A percentile compares a stretch with the other conserved stretches of the same genome.
Conservation (phyloP, 164 flowering plant species). For the Chimonanthus salicifolius region DNA sequence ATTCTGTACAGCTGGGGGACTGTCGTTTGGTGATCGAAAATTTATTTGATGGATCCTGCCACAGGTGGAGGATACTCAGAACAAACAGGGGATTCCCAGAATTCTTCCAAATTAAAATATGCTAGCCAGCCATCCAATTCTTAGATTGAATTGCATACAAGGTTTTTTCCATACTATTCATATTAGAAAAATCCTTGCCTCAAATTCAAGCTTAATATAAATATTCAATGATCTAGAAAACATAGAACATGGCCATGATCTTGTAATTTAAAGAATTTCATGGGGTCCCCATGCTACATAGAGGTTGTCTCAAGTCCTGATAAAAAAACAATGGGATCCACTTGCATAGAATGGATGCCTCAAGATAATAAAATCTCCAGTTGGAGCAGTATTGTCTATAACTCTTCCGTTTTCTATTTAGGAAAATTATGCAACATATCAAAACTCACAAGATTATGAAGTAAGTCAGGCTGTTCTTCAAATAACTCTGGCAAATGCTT, state of each 20-base stretch:
- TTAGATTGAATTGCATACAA: no score
- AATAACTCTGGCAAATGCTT: constrained; percentile 92
- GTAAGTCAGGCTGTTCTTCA: constrained; percentile 96
- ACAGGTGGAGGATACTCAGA: background rate
- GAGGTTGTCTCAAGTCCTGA: background rate
- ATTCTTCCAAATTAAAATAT: background rate
- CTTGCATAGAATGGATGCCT: background rate
- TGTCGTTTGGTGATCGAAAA: background rate
- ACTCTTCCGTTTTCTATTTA: background rate
- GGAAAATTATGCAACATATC: background rate
- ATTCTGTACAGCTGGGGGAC: background rate
- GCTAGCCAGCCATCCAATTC: background rate
- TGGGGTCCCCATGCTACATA: background rate
- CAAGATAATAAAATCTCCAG: background rate
- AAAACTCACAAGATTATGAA: constrained; percentile 85
- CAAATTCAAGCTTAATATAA: background rate
- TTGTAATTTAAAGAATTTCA: no score
- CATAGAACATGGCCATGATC: background rate
- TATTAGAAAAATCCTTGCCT: background rate
- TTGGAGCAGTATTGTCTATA: background rate
- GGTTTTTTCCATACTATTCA: no score
- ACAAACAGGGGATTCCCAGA: no score
- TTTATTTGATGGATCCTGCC: background rate
- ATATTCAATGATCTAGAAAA: background rate
- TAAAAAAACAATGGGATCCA: background rate